Evolutionary conservation across 768 basidiomycete genomes (phyloP), one percentile per base, ranked within the genome.

Genomic region (Termitomyces sp.): DNA sequence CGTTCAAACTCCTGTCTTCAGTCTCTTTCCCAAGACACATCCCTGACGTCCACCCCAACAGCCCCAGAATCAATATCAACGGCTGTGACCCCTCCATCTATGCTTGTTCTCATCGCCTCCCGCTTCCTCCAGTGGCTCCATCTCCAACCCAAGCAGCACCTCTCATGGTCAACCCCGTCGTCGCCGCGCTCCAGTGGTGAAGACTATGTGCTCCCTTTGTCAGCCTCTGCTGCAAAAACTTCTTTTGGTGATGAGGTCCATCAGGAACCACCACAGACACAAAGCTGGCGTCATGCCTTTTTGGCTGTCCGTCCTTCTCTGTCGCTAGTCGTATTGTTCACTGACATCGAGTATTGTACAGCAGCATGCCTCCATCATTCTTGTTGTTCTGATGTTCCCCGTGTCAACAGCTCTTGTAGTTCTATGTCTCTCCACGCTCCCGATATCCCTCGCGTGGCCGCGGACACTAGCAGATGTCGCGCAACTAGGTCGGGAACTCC

Each of bases 391-490:
- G 4, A 77, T 84, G 54, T 74, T 83, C 30, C 83, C 88, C 21
- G 68, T 88, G 30, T 78, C 90, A n/a, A 82, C 88, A 32, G 83
- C 82, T 47, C 71, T 90, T 53, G 80, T 87, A 37, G 68, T 87
- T 42, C 81, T 88, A 62, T 83, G 79, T 64, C 74, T 92, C n/a
- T 85, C 88, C 15, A 86, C 89, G 11, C 85, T 92, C 6, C 87
- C 90, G 49, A 84, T 91, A 60, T 82, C 87, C 53, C 74, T 85
- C 60, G 71, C 84, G 17, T 89, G 88, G 87, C 91, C 90, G 14
- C 81, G 78, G 52, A 91, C 85, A 21, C 70, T 90, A 30, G 69
- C 84, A 21, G 91, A 93, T 62, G 78, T 92, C 45, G 85, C 88
- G 12, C 80, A 83, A 63, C 75, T 93, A 11, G 89, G 87, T 15